Evolutionary conservation across 148 eudicot genomes (phyloP).

Genomic region (Rhododendron williamsianum): DNA sequence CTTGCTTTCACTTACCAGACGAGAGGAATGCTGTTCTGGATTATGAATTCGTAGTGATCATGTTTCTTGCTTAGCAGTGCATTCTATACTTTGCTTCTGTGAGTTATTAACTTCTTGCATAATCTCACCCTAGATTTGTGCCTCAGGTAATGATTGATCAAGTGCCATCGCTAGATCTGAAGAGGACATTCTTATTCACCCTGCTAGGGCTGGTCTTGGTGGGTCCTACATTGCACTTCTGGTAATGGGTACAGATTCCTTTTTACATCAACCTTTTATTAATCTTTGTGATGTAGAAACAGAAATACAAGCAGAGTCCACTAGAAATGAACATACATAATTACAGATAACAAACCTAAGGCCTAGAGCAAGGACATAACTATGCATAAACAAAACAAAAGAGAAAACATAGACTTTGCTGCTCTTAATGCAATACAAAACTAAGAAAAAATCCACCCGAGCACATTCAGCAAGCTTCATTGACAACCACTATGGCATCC

Average conservation of each 20-base stretch:
- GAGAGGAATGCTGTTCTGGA: background rate
- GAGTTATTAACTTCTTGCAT: background rate
- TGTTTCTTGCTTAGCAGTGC: background rate
- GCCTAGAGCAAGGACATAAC: background rate
- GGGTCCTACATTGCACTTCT: conserved; percentile 90
- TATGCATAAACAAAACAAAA: background rate
- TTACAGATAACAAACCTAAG: background rate
- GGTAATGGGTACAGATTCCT: conserved; percentile 42
- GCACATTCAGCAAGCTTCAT: background rate
- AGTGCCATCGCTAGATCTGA: conserved; percentile 62
- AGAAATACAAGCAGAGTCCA: background rate
- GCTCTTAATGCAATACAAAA: background rate
- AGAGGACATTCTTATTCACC: conserved; percentile 63
- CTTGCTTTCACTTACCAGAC: background rate
- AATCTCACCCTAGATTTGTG: conserved; percentile 13
- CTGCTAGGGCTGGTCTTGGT: conserved; percentile 77
- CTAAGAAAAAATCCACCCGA: background rate
- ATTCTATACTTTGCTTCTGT: background rate
- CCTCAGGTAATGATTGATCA: conserved; percentile 70
- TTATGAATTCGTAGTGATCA: background rate
- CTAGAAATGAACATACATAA: background rate
- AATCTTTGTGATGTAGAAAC: background rate
- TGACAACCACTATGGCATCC: background rate
- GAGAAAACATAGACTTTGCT: background rate
- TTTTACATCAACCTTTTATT: background rate